Evolutionary conservation across 176 grass and related monocot genomes (phyloP).

Genomic region (Cocos nucifera): DNA sequence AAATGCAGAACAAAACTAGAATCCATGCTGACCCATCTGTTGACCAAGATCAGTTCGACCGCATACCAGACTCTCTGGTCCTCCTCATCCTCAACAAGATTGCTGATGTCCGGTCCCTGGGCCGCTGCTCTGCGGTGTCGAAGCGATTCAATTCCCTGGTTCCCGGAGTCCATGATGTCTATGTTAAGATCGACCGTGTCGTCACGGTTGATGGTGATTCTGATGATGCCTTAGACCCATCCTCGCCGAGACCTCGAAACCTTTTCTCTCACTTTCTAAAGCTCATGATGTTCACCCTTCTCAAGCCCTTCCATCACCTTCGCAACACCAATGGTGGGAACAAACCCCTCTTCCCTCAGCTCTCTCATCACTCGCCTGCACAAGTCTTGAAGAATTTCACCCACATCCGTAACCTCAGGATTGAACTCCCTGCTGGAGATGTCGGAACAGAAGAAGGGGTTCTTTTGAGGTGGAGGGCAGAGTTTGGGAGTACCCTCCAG

Average conservation of each 20-base stretch:
- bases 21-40: slow-evolving; percentile 62
- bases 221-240: slow-evolving; percentile 52
- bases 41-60: slow-evolving; percentile 55
- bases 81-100: slow-evolving; percentile 87
- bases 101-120: slow-evolving; percentile 68
- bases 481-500: slow-evolving; percentile 86
- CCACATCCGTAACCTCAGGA: slow-evolving; percentile 44
- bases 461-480: slow-evolving; percentile 76
- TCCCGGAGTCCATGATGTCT: slow-evolving; percentile 56
- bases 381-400: slow-evolving; percentile 76
- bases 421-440: slow-evolving; percentile 78
- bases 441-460: slow-evolving; percentile 74
- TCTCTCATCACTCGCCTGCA: slow-evolving; percentile 67
- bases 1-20: slow-evolving; percentile 68
- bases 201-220: slow-evolving; percentile 58
- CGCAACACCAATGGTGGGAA: slow-evolving; percentile 29
- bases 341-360: slow-evolving; percentile 68
- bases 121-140: slow-evolving; percentile 69
- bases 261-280: slow-evolving; percentile 78
- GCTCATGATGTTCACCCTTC: slow-evolving; percentile 54
- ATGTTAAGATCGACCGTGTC: slow-evolving; percentile 71
- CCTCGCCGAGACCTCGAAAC: slow-evolving; percentile 42
- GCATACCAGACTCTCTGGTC: slow-evolving; percentile 65
- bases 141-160: slow-evolving; percentile 58
- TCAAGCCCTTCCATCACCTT: slow-evolving; percentile 63